phyloP scores from a whole-genome alignment of 345 rosid species.

The Gossypium bickii region DNA sequence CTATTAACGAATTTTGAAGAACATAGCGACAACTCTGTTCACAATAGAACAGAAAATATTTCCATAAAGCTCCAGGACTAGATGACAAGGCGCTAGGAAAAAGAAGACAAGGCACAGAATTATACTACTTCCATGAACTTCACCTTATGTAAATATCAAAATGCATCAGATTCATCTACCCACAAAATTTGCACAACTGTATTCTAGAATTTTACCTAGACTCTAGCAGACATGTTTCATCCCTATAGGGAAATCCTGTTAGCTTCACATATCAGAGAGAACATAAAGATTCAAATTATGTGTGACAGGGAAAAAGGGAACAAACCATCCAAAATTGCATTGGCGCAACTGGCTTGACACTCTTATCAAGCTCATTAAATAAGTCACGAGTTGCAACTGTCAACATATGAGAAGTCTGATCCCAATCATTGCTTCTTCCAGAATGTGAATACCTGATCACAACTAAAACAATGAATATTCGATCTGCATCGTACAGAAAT shows the following conservation, averaged over 20 bases:
- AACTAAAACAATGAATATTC: constrained; percentile 14
- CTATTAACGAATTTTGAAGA: background rate
- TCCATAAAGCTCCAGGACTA: background rate
- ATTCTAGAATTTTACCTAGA: background rate
- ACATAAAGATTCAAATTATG: constrained; percentile 3
- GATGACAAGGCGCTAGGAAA: background rate
- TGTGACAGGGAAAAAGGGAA: constrained; percentile 8
- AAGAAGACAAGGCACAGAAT: background rate
- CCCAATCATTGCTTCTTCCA: constrained; percentile 67
- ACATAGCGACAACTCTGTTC: background rate
- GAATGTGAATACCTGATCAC: constrained; percentile 63
- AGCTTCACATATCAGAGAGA: constrained; percentile 1
- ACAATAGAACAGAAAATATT: background rate
- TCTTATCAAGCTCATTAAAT: constrained; percentile 82
- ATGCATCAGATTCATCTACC: background rate
- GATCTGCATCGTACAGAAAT: constrained; percentile 14
- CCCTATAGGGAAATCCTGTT: background rate
- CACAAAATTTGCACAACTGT: background rate
- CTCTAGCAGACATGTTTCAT: background rate
- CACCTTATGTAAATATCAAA: background rate
- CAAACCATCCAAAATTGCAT: constrained; percentile 96
- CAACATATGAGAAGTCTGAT: constrained; percentile 90
- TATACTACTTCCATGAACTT: background rate
- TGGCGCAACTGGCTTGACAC: constrained; percentile 90
- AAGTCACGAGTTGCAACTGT: constrained; percentile 90